phyloP scores from a whole-genome alignment of 1,139 yeast genomes.

The Blastobotrys serpentis region DNA sequence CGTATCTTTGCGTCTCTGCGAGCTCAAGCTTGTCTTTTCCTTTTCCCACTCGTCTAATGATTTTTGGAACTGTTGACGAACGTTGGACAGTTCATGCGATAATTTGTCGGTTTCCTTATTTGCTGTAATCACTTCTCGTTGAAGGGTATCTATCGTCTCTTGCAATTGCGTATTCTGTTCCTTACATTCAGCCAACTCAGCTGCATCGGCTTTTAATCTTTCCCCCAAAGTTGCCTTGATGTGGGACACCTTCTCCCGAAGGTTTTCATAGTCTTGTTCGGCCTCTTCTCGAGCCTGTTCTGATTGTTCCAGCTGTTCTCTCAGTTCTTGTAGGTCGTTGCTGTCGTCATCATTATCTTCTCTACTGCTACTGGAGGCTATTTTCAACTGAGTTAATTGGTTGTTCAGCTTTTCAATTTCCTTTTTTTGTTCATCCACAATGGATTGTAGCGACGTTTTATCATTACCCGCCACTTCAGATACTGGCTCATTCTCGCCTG shows the following conservation, averaged over 20 bases:
- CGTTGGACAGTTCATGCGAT: slow-evolving; percentile 48
- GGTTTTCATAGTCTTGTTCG: slow-evolving; percentile 70
- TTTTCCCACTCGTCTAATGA: slow-evolving; percentile 46
- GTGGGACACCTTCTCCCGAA: slow-evolving; percentile 70
- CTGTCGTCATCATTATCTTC: slow-evolving; percentile 2
- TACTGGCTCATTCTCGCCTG: too few relatives aligned
- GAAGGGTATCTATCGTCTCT: slow-evolving; percentile 43
- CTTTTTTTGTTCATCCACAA: slow-evolving; percentile 20
- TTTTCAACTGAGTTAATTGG: slow-evolving; percentile 12
- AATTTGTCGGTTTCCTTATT: slow-evolving; percentile 68
- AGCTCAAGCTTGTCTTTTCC: slow-evolving; percentile 43
- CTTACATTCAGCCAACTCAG: slow-evolving; percentile 38
- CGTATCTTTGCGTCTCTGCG: slow-evolving; percentile 25
- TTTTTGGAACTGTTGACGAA: slow-evolving; percentile 49
- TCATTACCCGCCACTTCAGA: slow-evolving; percentile 1
- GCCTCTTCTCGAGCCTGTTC: slow-evolving; percentile 63
- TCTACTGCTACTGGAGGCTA: slow-evolving; percentile 2
- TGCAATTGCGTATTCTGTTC: slow-evolving; percentile 39
- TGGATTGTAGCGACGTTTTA: background rate
- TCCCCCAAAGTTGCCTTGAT: slow-evolving; percentile 80
- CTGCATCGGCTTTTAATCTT: slow-evolving; percentile 54
- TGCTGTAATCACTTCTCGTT: slow-evolving; percentile 53
- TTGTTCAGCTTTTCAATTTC: slow-evolving; percentile 15
- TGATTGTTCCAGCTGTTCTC: slow-evolving; percentile 42
- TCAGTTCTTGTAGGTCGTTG: slow-evolving; percentile 27